Percentiles rank a stretch among this genome's conserved stretches.
These are phyloP conservation scores for Ascochyta fabae DNA, from an alignment of 2,329 filamentous ascomycete species.

Conservation along the genomic window DNA sequence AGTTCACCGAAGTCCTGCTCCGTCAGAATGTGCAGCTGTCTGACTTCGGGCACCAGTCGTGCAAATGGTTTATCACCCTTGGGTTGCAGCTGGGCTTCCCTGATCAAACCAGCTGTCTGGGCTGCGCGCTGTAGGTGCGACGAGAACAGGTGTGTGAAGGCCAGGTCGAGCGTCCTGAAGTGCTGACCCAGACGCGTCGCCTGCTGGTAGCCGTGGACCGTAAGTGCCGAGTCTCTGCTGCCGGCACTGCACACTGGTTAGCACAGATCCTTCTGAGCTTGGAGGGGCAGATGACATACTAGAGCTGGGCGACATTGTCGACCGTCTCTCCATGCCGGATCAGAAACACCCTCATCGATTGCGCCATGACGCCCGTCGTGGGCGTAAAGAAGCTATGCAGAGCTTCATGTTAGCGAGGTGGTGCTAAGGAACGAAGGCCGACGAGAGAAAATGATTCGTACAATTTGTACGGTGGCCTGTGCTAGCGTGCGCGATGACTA, in stretches of 20 bases:
- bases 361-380: constrained; percentile 31
- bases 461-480: constrained; percentile 17
- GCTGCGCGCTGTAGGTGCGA: constrained; percentile 78
- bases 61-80: background rate
- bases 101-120: constrained; percentile 72
- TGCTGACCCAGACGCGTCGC: constrained; percentile 72
- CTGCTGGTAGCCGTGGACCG: constrained; percentile 81
- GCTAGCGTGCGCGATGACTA: constrained; percentile 23
- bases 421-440: constrained; percentile 1
- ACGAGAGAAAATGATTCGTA: constrained; percentile 1
- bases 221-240: constrained; percentile 78
- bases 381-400: constrained; percentile 17
- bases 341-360: constrained; percentile 70
- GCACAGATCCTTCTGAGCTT: background rate
- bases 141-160: constrained; percentile 74
- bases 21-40: constrained; percentile 56
- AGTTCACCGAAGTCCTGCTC: constrained; percentile 78
- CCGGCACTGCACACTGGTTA: constrained; percentile 67
- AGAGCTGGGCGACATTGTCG: constrained; percentile 81
- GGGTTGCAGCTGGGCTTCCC: constrained; percentile 57
- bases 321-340: constrained; percentile 90
- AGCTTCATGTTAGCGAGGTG: constrained; percentile 24
- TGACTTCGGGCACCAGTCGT: constrained; percentile 27
- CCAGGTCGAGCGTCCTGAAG: constrained; percentile 68
- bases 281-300: constrained; percentile 55